Evolutionary conservation across 1,284 basidiomycete genomes (phyloP), one percentile per base, ranked within the genome.

Genomic region (Rhodotorula sp.): DNA sequence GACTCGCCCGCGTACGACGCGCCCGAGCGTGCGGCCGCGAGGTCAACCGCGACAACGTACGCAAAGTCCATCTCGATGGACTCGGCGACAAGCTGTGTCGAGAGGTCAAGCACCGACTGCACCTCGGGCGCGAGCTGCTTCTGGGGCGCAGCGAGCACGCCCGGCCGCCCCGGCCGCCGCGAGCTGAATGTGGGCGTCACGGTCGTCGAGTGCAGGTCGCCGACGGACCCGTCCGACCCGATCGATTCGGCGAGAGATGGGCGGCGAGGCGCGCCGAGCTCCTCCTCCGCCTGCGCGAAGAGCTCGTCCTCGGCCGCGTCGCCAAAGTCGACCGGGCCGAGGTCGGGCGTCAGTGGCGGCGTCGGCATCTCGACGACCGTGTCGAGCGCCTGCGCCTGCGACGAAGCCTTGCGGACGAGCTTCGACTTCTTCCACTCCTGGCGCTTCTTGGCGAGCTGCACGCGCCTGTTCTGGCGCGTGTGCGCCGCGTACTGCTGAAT

Each of bases 11-110:
- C 60, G 55, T 39, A 64, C 17, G 60, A 2, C 21, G 39, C 22
- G 13, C 53, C 29, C 22, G 22, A 17, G 13, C n/a, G 25, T 5
- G 64, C 22, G 1, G 62, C 39, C 34, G 51, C 29, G 25, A 71
- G 27, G 51, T 71, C 66, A 48, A 68, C 56, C 25, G 66, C 53
- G 53, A 67, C 37, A 22, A 71, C 44, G 60, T 70, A 75, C 17
- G 64, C 34, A 44, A 71, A 76, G 53, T 76, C 75, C 58, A 76
- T 61, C 34, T 74, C 72, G 66, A 76, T 69, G 1, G 61, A 65
- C 29, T 71, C 70, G 57, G 63, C 69, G 50, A 76, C 59, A 57
- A 76, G 70, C 50, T 72, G 67, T 7, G 72, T 70, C 61, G 75
- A 72, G 13, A 76, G 66, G 58, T 76, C 75, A 65, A 76, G 61